phyloP scores from a whole-genome alignment of 345 rosid genomes.

The Salix koriyanagi region DNA sequence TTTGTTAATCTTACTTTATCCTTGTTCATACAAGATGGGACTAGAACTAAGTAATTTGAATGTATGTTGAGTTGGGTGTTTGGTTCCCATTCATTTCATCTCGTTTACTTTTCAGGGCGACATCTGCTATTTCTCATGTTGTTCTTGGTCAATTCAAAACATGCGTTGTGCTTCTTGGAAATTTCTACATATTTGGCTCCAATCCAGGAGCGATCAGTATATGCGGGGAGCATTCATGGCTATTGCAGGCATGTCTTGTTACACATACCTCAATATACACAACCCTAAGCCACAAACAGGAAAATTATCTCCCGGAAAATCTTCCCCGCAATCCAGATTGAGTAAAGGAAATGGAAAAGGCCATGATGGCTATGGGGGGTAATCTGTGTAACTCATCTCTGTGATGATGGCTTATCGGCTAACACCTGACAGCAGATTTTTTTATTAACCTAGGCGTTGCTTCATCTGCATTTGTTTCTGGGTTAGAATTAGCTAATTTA shows the following conservation, averaged over 20 bases:
- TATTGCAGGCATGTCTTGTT: slow-evolving; percentile 61
- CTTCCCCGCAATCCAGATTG: slow-evolving; percentile 45
- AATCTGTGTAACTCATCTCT: slow-evolving; percentile 18
- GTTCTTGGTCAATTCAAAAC: slow-evolving; percentile 83
- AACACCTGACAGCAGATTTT: background rate
- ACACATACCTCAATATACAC: slow-evolving; percentile 48
- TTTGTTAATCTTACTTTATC: background rate
- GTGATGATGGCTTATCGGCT: background rate
- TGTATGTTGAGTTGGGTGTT: background rate
- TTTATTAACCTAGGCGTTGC: background rate
- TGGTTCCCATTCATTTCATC: background rate
- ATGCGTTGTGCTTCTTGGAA: slow-evolving; percentile 63
- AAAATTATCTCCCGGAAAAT: slow-evolving; percentile 29
- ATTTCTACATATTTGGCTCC: slow-evolving; percentile 51
- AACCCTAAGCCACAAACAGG: slow-evolving; percentile 33
- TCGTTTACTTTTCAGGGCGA: slow-evolving; percentile 43
- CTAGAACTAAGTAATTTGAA: background rate
- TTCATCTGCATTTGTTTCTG: background rate
- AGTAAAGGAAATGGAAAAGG: slow-evolving; percentile 40
- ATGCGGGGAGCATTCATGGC: slow-evolving; percentile 62
- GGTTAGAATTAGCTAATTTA: background rate
- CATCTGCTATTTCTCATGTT: slow-evolving; percentile 66
- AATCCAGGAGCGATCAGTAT: slow-evolving; percentile 63
- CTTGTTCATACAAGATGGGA: background rate
- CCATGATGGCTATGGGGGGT: slow-evolving; percentile 26